phyloP scores from a whole-genome alignment of 192 early-diverging fungal species.

The Coemansia javaensis region DNA sequence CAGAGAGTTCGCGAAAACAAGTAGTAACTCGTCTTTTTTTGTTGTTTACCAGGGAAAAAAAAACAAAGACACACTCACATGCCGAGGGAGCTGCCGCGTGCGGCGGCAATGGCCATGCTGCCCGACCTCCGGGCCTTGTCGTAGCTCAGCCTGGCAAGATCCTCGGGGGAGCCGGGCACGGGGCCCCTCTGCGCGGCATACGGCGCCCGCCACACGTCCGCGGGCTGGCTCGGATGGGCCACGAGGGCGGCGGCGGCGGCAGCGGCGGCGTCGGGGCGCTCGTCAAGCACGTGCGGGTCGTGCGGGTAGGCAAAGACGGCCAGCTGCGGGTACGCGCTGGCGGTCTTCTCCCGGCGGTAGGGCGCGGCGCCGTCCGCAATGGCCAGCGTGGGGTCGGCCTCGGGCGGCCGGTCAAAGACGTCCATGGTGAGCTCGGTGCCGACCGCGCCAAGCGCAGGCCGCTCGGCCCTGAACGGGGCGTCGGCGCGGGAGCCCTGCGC shows the following conservation, averaged over 20 bases:
- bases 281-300: neutral
- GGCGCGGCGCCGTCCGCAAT: conserved; percentile 21
- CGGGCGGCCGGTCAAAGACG: conserved; percentile 26
- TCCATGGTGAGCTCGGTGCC: conserved; percentile 48
- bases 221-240: too few species aligned
- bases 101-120: conserved; percentile 32
- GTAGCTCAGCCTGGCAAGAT: conserved; percentile 8
- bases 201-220: too few species aligned
- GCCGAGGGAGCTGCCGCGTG: conserved; percentile 16
- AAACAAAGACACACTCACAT: too few species aligned
- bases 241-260: too few species aligned
- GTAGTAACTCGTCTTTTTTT: too few species aligned
- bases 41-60: too few species aligned
- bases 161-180: neutral
- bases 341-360: conserved; percentile 39
- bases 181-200: neutral
- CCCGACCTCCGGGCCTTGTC: conserved; percentile 23
- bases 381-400: conserved; percentile 37
- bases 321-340: conserved; percentile 29
- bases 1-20: too few species aligned
- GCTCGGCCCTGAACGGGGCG: neutral
- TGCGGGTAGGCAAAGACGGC: conserved; percentile 8
- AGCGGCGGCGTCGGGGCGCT: too few species aligned
- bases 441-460: conserved; percentile 15
- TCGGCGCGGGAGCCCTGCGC: neutral